Percentiles rank a stretch among this genome's conserved stretches.
Conservation (phyloP, 2,329 filamentous ascomycete genomes). For the Diaporthe ampelina region DNA sequence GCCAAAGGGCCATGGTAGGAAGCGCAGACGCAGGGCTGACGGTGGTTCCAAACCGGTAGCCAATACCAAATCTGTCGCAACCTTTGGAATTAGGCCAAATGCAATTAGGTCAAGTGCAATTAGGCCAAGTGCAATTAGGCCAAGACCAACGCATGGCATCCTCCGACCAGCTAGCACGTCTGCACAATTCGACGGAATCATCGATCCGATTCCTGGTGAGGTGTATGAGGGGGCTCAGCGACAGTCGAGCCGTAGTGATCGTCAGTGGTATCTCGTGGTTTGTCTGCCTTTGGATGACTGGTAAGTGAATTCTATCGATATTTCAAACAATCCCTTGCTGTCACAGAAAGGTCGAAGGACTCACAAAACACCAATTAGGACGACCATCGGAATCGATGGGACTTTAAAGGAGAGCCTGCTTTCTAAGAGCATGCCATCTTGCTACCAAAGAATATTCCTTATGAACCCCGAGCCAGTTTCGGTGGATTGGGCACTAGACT, state of each 20-base stretch:
- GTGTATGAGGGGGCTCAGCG: background rate
- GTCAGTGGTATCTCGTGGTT: background rate
- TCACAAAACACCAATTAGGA: background rate
- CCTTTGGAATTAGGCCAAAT: background rate
- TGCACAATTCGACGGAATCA: background rate
- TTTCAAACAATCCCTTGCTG: too few relatives aligned
- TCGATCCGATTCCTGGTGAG: constrained; percentile 2
- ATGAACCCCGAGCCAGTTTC: background rate
- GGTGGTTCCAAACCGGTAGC: background rate
- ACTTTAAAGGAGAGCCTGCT: background rate
- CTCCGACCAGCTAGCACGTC: background rate
- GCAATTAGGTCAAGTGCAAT: background rate
- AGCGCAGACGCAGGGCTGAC: background rate
- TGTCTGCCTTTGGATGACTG: constrained; percentile 1
- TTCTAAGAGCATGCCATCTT: background rate
- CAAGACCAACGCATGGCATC: background rate
- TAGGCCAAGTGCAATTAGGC: background rate
- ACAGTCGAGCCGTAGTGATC: background rate
- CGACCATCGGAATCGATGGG: background rate
- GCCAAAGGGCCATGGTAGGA: background rate
- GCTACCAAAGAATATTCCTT: background rate
- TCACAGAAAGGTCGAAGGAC: too few relatives aligned
- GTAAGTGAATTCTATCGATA: background rate
- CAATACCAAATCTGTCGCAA: too few relatives aligned
- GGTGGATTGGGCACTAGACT: background rate